Evolutionary conservation across 1,284 basidiomycete species (phyloP).

Genomic region (Termitomyces sp.): DNA sequence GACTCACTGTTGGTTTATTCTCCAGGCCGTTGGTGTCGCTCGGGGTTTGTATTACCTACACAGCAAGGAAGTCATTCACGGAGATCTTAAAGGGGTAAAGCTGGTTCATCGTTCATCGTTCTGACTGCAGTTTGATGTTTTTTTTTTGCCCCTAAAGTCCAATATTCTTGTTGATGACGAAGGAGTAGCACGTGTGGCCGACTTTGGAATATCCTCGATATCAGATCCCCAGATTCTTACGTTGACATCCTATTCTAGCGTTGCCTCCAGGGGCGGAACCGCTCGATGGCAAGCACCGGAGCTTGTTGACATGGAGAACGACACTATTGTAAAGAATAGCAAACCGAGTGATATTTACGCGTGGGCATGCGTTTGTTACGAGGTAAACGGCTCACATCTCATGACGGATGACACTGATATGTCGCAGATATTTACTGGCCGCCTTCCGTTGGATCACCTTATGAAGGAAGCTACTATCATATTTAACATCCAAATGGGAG

Average conservation of each 20-base stretch:
- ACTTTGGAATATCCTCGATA: constrained; percentile 18
- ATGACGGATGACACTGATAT: not conserved
- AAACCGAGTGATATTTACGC: constrained; percentile 16
- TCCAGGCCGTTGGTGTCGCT: constrained; percentile 6
- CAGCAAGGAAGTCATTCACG: constrained; percentile 6
- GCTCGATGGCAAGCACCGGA: constrained; percentile 18
- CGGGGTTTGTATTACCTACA: constrained; percentile 16
- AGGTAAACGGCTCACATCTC: not conserved
- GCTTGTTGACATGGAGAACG: constrained; percentile 5
- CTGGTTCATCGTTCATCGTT: too few species aligned
- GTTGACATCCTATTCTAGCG: constrained; percentile 1
- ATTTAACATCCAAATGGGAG: not conserved
- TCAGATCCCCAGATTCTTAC: not conserved
- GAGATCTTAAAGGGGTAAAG: constrained; percentile 9
- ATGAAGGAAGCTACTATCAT: not conserved
- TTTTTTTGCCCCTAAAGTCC: not conserved
- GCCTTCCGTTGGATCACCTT: not conserved
- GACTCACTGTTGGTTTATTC: not conserved
- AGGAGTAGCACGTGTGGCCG: constrained; percentile 18
- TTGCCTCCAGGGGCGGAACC: constrained; percentile 10
- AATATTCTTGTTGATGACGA: constrained; percentile 19
- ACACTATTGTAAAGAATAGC: not conserved
- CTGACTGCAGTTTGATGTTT: too few species aligned
- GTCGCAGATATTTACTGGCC: not conserved
- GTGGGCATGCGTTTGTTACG: constrained; percentile 12